Evolutionary conservation across 805 yeast genomes (phyloP), one percentile per base, ranked within the genome.

Genomic region (Cyberlindnera bimundalis): DNA sequence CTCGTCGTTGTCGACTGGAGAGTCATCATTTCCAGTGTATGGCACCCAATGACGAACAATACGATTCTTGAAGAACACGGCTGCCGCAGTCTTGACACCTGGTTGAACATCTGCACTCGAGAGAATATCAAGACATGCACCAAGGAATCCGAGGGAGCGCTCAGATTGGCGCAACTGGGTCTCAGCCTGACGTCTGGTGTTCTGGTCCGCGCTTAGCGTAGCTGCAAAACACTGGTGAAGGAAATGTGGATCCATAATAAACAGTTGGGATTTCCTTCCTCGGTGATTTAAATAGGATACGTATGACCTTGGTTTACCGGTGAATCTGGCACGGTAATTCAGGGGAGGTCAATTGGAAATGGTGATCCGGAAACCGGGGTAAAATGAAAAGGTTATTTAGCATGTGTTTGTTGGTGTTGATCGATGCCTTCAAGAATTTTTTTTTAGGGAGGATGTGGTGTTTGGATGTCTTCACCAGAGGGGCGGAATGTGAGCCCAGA

Each of bases 51-150:
- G 70, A 27, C 76, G 70, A 13, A 70, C 66, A 17, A 88, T 71
- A 42, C 79, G 71, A 61, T 91, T 90, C 60, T 91, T 91, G 61
- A 88, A 77, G 61, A 78, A 87, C 5, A 91, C 80, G 0, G 93
- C 89, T 2, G 95, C 83, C 11, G 95, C 85, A 35, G 78, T 66
- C 51, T 80, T 74, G 36, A 84, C 70, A 18, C 70, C 74, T 2
- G 64, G 61, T 6, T 77, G 67, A 13, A 73, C 78, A 14, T 72
- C 76, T 6, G 64, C 63, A 16, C 77, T 74, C 14, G 73, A 59
- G 15, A 88, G 70, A 37, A 89, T 81, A 56, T 86, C 91, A 34
- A 91, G 66, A 60, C 96, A 85, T 2, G 91, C 90, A 5, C 84
- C 84, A 29, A 87, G 65, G 56, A 90, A 90, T 5, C 95, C 96